These are phyloP conservation scores for Daedaleopsis nitida DNA, from an alignment of 768 basidiomycete species.

Conservation along the genomic window DNA sequence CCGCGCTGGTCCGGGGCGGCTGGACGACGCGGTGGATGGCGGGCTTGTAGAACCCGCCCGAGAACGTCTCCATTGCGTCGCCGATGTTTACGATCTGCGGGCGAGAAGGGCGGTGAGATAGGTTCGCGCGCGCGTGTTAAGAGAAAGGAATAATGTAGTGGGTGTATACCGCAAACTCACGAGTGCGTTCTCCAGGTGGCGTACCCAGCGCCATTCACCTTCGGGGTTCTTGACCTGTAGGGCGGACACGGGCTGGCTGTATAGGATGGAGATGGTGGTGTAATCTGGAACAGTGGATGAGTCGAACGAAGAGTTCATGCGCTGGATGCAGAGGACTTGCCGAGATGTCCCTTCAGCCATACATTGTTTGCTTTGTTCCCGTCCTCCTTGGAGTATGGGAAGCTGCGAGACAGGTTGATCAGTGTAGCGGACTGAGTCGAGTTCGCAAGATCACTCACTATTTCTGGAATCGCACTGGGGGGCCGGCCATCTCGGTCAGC, in stretches of 20 bases:
- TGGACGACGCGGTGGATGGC: constrained; percentile 42
- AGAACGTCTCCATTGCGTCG: constrained; percentile 36
- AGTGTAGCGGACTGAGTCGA: neutral
- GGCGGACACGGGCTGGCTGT: constrained; percentile 40
- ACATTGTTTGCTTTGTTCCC: constrained; percentile 32
- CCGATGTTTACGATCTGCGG: constrained; percentile 42
- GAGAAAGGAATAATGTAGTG: too few species aligned
- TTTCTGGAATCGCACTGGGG: constrained; percentile 63
- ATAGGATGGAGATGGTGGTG: constrained; percentile 37
- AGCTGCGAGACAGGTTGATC: constrained; percentile 22
- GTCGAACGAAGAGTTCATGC: neutral
- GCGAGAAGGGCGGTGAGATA: too few species aligned
- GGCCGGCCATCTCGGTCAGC: too few species aligned
- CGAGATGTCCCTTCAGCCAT: constrained; percentile 42
- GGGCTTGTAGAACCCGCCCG: constrained; percentile 39
- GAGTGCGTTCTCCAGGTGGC: constrained; percentile 38
- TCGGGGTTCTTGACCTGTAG: constrained; percentile 39
- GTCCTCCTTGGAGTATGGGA: constrained; percentile 35
- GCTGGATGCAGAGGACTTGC: constrained; percentile 14
- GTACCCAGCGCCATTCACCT: constrained; percentile 39
- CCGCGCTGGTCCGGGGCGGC: constrained; percentile 38
- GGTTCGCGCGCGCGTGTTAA: too few species aligned
- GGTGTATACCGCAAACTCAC: constrained; percentile 30
- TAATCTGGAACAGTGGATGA: constrained; percentile 26
- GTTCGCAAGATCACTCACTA: constrained; percentile 42